Conservation (phyloP, 73 alveolate species). For the Halteria grandinella region DNA sequence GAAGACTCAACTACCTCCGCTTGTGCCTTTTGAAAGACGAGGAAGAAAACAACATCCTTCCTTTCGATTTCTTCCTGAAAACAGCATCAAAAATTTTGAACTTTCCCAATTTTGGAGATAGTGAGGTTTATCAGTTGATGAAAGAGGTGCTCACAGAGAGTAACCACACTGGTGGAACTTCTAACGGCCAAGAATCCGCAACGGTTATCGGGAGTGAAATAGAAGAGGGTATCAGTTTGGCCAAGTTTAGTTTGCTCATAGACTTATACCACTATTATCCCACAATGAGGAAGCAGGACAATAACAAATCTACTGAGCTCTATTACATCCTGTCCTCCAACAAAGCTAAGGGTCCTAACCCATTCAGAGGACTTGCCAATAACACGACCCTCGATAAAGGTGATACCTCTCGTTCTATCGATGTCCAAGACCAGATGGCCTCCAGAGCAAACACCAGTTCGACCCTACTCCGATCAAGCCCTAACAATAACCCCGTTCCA, state of each 20-base stretch:
- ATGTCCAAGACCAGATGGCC: too few relatives aligned
- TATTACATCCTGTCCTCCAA: conserved; percentile 36
- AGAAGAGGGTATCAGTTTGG: conserved; percentile 3
- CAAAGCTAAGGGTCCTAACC: conserved; percentile 7
- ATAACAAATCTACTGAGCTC: conserved; percentile 29
- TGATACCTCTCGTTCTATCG: not conserved
- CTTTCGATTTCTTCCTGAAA: not conserved
- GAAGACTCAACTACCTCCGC: too few relatives aligned
- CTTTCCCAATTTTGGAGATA: not conserved
- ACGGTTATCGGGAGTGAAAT: not conserved
- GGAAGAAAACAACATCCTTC: too few relatives aligned
- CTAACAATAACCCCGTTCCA: too few relatives aligned
- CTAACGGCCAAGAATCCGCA: not conserved
- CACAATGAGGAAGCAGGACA: conserved; percentile 19
- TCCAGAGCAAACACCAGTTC: too few relatives aligned
- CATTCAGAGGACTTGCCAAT: not conserved
- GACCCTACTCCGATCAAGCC: too few relatives aligned
- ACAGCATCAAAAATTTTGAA: not conserved
- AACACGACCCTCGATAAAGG: not conserved
- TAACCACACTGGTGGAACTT: too few relatives aligned
- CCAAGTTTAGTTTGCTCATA: conserved; percentile 19
- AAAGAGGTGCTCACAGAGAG: not conserved
- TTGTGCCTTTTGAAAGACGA: too few relatives aligned
- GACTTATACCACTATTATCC: conserved; percentile 43
- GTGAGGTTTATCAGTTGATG: not conserved